phyloP scores from a whole-genome alignment of 257 asterid species.

The Sherardia arvensis region DNA sequence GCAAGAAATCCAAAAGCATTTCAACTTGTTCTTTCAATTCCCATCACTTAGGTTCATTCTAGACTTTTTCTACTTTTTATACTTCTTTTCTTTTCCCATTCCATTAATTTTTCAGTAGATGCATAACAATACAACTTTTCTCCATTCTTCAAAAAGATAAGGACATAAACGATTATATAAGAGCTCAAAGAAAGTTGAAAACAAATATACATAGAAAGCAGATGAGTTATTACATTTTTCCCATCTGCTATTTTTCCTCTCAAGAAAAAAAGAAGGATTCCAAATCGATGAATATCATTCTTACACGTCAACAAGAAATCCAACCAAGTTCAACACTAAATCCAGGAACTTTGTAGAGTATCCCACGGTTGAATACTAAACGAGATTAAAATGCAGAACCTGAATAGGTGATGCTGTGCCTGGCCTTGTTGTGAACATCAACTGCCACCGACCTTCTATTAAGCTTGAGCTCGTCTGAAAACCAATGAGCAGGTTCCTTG shows the following conservation, averaged over 20 bases:
- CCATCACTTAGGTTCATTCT: neutral
- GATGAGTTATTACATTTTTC: neutral
- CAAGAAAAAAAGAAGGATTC: neutral
- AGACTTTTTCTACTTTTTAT: neutral
- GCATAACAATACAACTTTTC: too few relatives aligned
- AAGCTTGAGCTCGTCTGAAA: conserved; percentile 73
- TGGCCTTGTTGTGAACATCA: conserved; percentile 95
- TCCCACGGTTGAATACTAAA: too few relatives aligned
- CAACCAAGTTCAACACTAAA: neutral
- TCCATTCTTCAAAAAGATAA: neutral
- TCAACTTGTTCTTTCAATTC: neutral
- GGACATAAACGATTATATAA: neutral
- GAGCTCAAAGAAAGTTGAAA: neutral
- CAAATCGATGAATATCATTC: neutral
- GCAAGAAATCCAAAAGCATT: neutral
- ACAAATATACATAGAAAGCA: neutral
- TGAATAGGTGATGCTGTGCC: conserved; percentile 91
- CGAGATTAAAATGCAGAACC: conserved; percentile 18
- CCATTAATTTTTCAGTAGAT: neutral
- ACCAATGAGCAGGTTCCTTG: neutral
- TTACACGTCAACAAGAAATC: neutral
- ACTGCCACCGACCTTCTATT: conserved; percentile 89
- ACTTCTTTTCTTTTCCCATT: neutral
- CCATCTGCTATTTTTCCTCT: neutral
- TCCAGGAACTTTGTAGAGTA: neutral